Evolutionary conservation across 1,284 basidiomycete genomes (phyloP).

Genomic region (Athelia sp.): DNA sequence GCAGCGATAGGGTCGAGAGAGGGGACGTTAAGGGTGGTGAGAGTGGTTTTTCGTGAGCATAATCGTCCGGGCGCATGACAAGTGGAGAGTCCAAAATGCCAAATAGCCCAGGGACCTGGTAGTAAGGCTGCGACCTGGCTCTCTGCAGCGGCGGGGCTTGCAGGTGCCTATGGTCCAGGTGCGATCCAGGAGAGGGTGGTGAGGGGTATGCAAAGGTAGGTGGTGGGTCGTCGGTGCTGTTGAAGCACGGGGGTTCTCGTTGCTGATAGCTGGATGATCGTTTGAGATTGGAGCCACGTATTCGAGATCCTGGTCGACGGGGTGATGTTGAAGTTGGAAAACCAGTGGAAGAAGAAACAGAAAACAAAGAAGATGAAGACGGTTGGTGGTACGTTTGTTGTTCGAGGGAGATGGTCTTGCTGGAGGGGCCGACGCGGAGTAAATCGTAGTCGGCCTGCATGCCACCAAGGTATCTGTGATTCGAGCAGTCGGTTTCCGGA

Average conservation of each 20-base stretch:
- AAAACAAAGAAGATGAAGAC: not conserved
- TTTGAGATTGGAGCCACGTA: not conserved
- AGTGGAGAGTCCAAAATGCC: constrained; percentile 29
- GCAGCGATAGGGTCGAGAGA: constrained; percentile 28
- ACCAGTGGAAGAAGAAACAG: not conserved
- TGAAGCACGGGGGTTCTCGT: not conserved
- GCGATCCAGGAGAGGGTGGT: constrained; percentile 30
- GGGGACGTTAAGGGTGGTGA: constrained; percentile 41
- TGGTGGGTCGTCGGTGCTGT: not conserved
- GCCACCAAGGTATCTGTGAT: not conserved
- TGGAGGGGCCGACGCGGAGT: not conserved
- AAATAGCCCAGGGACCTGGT: constrained; percentile 10
- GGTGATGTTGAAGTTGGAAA: not conserved
- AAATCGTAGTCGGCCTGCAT: not conserved
- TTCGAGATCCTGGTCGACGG: not conserved
- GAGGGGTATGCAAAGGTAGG: constrained; percentile 23
- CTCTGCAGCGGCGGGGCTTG: constrained; percentile 25
- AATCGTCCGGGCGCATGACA: constrained; percentile 23
- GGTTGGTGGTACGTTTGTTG: not conserved
- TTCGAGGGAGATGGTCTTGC: not conserved
- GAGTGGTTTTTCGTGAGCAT: constrained; percentile 24
- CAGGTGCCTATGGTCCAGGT: constrained; percentile 24
- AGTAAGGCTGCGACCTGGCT: constrained; percentile 10
- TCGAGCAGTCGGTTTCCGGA: not conserved
- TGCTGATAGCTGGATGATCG: not conserved